Base-by-base conservation (phyloP, 495 filamentous ascomycete genomes). In the Trichoderma erinaceum region DNA sequence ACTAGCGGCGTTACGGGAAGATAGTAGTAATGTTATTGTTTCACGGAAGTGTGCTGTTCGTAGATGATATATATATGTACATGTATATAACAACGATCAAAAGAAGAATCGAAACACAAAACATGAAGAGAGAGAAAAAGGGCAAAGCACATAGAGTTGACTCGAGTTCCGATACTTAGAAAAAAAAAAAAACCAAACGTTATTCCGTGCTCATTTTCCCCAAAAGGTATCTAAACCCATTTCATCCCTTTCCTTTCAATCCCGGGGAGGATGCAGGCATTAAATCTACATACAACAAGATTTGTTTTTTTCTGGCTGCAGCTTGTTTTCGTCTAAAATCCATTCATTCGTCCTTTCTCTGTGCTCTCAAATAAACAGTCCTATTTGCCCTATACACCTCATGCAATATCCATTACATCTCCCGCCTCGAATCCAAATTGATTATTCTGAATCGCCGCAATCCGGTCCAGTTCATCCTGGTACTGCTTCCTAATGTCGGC, bases 401-500 rank as follows among this genome's bases (percentile, higher is more conserved):
- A 77, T 66, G 69, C 66, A 46, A 75, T 70, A 69, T 81, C 81
- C 71, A 87, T 84, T 64, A 85, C 73, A 50, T 82, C 83, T 43
- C 82, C 84, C 2, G 75, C 76, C 43, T 75, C 70, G 35, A 84
- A 79, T n/a, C 79, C 82, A 75, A 86, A 86, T 69, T 85, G 83
- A 68, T 85, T 81, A 69, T 85, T 86, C 70, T 85, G 79, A 68
- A 86, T 85, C 3, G 83, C 83, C 44, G 81, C 84, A 35, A 87
- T 87, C 63, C 91, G 83, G 76, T 99, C 96, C 72, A 97, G 79
- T 77, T 97, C 93, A 21, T 81, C 83, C 75, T 95, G 90, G 78
- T 95, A 98, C 74, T 90, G 89, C 73, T 88, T 90, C 70, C 91
- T 84, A 27, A 98, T 78, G 75, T 97, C 93, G 8, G 87, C 88